Conservation (phyloP, 331 rosid species). For the Rhamnella rubrinervis region DNA sequence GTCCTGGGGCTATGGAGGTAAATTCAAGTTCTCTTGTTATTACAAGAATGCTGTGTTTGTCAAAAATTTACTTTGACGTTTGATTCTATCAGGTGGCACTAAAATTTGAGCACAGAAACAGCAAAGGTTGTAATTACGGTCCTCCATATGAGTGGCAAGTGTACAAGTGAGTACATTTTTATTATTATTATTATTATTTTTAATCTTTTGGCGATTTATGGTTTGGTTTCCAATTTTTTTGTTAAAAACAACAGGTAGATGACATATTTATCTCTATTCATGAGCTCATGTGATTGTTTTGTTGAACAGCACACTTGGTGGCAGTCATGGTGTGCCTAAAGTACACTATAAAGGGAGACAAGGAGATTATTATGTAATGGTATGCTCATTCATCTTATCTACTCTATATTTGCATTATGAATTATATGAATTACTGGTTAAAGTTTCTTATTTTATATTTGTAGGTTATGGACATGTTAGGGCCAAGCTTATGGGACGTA, state of each 20-base stretch:
- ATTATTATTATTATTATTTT: not conserved
- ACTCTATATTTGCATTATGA: conserved; percentile 7
- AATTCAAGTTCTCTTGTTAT: conserved; percentile 13
- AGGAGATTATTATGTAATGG: conserved; percentile 94
- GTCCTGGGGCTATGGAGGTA: conserved; percentile 87
- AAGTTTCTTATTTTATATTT: conserved; percentile 14
- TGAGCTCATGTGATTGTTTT: not conserved
- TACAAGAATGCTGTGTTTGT: not conserved
- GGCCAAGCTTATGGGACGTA: conserved; percentile 94
- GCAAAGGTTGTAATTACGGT: conserved; percentile 94
- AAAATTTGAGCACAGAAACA: conserved; percentile 92
- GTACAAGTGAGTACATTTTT: conserved; percentile 63
- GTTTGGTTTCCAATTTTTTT: not conserved
- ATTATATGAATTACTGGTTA: conserved; percentile 5
- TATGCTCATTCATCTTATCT: conserved; percentile 35
- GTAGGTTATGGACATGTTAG: conserved; percentile 99
- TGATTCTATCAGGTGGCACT: conserved; percentile 75
- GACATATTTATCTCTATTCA: too few species aligned
- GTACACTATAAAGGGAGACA: conserved; percentile 89
- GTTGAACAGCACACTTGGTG: conserved; percentile 77
- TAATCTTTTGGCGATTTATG: not conserved
- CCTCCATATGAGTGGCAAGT: conserved; percentile 99
- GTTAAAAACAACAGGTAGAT: not conserved
- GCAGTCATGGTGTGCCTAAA: conserved; percentile 94
- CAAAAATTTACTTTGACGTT: not conserved